Percentiles rank a stretch among this genome's conserved stretches.
Evolutionary conservation across 139 green algal genomes (phyloP).

Genomic region (Volvox reticuliferus): DNA sequence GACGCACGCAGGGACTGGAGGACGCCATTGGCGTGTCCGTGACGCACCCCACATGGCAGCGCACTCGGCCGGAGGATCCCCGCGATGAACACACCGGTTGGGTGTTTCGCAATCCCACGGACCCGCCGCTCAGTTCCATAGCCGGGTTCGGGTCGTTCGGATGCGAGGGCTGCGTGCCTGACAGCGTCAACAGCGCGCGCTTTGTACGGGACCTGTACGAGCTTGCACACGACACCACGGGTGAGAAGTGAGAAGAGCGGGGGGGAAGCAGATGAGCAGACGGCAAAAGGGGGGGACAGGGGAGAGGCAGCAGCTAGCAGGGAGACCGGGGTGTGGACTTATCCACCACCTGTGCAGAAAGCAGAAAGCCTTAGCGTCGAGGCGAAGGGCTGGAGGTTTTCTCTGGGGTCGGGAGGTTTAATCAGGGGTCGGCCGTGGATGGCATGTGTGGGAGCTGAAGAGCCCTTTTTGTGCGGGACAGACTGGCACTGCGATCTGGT

Average conservation of each 20-base stretch:
- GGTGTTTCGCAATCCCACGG: conserved; percentile 75
- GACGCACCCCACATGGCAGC: conserved; percentile 91
- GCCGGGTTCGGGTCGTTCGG: conserved; percentile 73
- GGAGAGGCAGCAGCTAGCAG: too few relatives aligned
- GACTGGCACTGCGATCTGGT: too few relatives aligned
- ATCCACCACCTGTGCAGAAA: too few relatives aligned
- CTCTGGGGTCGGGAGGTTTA: too few relatives aligned
- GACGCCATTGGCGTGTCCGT: conserved; percentile 87
- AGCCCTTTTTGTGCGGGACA: too few relatives aligned
- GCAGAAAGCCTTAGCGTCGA: too few relatives aligned
- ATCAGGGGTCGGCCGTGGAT: too few relatives aligned
- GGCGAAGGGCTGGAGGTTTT: too few relatives aligned
- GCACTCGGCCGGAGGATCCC: conserved; percentile 79
- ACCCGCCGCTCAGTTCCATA: conserved; percentile 66
- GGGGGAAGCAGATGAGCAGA: too few relatives aligned
- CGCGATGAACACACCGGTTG: conserved; percentile 93
- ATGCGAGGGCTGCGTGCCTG: conserved; percentile 78
- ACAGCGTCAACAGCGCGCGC: conserved; percentile 79
- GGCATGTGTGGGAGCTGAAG: too few relatives aligned
- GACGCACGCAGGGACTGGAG: conserved; percentile 74
- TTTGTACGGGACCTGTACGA: conserved; percentile 92
- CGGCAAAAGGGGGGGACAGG: too few relatives aligned
- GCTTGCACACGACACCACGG: conserved; percentile 69
- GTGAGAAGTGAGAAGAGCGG: conserved; percentile 47
- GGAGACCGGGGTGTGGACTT: too few relatives aligned